Base-by-base conservation (phyloP, 169 alveolate species). In the Theileria equi region DNA sequence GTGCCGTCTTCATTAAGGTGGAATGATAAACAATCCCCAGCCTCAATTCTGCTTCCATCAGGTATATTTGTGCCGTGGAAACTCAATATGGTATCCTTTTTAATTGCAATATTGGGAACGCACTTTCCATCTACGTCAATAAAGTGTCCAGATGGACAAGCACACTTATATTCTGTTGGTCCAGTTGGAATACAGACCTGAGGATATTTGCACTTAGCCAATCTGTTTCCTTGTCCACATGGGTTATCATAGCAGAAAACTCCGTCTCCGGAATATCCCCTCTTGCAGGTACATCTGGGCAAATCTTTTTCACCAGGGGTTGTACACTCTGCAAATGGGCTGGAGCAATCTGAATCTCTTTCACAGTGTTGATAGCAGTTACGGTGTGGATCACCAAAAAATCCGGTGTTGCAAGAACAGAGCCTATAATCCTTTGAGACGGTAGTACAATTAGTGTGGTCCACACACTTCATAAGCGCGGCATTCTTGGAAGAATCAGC, bases 21-120 rank as follows among this genome's bases (percentile, higher is more conserved):
- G 28, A 73, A 57, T 19, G 83, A 73, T 58, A 73, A 55, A 49
- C 83, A 73, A 19, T 73, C 67, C 23, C 83, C 83, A 13, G 52
- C 36, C 8, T 73, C 69, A 50, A 73, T 47, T 16, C 78, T 54
- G 60, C 71, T 61, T 10, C 83, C 83, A 16, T 73, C 78, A 0
- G 45, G 60, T 8, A 62, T 44, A 32, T 55, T 47, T 23, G 34
- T 43, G 32, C 63, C 76, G 25, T 57, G 32, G 7, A 73, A 47
- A 25, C 74, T 73, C 8, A 73, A 50, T n/a, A 19, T 29, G 32
- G 26, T 63, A 35, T 47, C 64, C 17, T 53, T 54, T 32, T 47
- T 49, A 3, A 73, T 58, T n/a, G 65, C 34, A 4, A 62, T 60
- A 16, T 47, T 40, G 13, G 11, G 36, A 7, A 35, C 74, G 45